Evolutionary conservation across 441 rosid genomes (phyloP).

Genomic region (Cnidoscolus chayamansa): DNA sequence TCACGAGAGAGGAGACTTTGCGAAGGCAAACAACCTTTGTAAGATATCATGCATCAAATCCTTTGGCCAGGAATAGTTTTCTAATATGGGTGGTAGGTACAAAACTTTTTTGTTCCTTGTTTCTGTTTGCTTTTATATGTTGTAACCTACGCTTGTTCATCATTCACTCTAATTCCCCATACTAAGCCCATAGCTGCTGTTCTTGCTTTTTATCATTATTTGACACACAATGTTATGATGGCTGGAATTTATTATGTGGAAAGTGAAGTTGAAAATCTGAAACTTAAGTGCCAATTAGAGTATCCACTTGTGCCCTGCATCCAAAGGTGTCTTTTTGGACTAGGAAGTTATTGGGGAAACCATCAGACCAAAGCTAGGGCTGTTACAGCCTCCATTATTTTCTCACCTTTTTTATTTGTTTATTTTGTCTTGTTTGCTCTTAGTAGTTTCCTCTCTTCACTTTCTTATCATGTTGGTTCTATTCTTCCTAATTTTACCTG

Average conservation of each 20-base stretch:
- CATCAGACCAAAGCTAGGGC: neutral
- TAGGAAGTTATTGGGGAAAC: neutral
- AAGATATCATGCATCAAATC: slow-evolving; percentile 54
- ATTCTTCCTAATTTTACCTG: neutral
- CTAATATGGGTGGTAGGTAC: slow-evolving; percentile 77
- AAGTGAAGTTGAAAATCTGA: neutral
- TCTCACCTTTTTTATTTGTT: neutral
- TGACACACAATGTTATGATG: neutral
- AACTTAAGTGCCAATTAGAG: neutral
- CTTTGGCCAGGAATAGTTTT: slow-evolving; percentile 49
- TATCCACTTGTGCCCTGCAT: neutral
- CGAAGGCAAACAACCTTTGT: slow-evolving; percentile 77
- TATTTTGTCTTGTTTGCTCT: neutral
- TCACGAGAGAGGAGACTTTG: slow-evolving; percentile 43
- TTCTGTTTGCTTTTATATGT: slow-evolving; percentile 11
- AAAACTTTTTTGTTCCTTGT: slow-evolving; percentile 17
- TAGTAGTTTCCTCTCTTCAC: neutral
- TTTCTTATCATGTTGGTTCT: neutral
- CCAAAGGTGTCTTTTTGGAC: neutral
- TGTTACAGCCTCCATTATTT: neutral
- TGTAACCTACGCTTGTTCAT: neutral
- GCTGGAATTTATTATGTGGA: neutral
- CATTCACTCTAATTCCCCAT: neutral
- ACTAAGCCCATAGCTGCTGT: neutral
- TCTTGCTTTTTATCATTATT: neutral